Conservation (phyloP, 2,329 filamentous ascomycete species). For the Nothophoma quercina region DNA sequence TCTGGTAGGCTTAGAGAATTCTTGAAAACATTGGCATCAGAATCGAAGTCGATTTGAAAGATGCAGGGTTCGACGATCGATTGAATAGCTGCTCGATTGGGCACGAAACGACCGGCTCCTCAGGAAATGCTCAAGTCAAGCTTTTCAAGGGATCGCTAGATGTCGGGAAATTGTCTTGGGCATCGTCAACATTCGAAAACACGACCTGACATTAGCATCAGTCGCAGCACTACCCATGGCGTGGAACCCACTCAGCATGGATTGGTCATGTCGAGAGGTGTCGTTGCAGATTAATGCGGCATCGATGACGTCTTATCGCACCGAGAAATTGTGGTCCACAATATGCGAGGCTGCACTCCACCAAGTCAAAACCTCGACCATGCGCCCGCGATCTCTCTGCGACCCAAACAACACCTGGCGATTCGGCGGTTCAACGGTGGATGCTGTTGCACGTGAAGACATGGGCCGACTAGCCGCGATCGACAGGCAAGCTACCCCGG, state of each 20-base stretch:
- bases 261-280: background rate
- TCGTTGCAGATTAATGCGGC: background rate
- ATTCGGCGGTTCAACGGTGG: slow-evolving; percentile 9
- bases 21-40: too few relatives aligned
- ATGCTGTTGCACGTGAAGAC: slow-evolving; percentile 17
- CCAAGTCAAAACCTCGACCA: background rate
- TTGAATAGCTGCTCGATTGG: too few relatives aligned
- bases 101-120: too few relatives aligned
- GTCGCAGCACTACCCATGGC: background rate
- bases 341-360: slow-evolving; percentile 4
- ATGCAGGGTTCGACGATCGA: too few relatives aligned
- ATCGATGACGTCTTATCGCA: slow-evolving; percentile 11
- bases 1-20: too few relatives aligned
- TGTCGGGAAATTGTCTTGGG: too few relatives aligned
- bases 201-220: background rate
- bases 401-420: slow-evolving; percentile 7
- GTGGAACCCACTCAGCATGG: background rate
- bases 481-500: slow-evolving; percentile 15
- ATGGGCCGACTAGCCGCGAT: slow-evolving; percentile 17
- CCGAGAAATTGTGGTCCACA: background rate
- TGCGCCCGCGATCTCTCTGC: background rate
- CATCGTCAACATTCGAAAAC: background rate
- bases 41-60: too few relatives aligned
- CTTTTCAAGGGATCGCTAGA: too few relatives aligned
- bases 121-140: too few relatives aligned